Evolutionary conservation across 805 yeast genomes (phyloP).

Genomic region (Myxozyma sirexii): DNA sequence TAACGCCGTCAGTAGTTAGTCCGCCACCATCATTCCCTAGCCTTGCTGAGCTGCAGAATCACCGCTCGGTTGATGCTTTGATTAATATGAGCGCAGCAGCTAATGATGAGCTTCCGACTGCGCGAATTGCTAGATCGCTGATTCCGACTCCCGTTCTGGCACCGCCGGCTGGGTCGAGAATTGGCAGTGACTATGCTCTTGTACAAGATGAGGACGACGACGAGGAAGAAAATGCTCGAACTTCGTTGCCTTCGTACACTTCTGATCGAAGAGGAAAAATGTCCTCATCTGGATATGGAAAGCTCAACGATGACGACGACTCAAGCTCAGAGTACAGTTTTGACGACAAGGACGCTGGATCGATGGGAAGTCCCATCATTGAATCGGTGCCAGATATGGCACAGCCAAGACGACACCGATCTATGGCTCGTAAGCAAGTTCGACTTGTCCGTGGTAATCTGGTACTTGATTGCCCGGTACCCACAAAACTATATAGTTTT

Average conservation of each 20-base stretch:
- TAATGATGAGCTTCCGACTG: background rate
- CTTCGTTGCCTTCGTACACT: slow-evolving; percentile 32
- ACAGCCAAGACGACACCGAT: slow-evolving; percentile 57
- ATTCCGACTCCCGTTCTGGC: slow-evolving; percentile 9
- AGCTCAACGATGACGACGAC: slow-evolving; percentile 15
- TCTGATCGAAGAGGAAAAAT: slow-evolving; percentile 20
- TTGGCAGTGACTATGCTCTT: background rate
- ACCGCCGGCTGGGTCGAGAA: slow-evolving; percentile 2
- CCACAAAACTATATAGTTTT: slow-evolving; percentile 81
- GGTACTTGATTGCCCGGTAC: slow-evolving; percentile 91
- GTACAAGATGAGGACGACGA: slow-evolving; percentile 12
- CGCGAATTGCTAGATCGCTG: background rate
- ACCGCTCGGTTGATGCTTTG: slow-evolving; percentile 15
- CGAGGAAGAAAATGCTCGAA: background rate
- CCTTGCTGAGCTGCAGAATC: slow-evolving; percentile 15
- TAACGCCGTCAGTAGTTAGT: background rate
- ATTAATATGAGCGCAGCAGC: slow-evolving; percentile 7
- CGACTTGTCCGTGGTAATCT: slow-evolving; percentile 77
- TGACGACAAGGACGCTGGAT: slow-evolving; percentile 15
- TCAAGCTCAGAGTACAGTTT: background rate
- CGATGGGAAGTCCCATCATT: slow-evolving; percentile 23
- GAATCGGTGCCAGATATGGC: slow-evolving; percentile 31
- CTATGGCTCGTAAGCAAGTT: slow-evolving; percentile 71
- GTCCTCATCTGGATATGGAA: slow-evolving; percentile 12
- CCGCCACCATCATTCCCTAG: slow-evolving; percentile 26